Base-by-base conservation (phyloP, 192 early-diverging fungal genomes). In the Haplosporangium gracile region DNA sequence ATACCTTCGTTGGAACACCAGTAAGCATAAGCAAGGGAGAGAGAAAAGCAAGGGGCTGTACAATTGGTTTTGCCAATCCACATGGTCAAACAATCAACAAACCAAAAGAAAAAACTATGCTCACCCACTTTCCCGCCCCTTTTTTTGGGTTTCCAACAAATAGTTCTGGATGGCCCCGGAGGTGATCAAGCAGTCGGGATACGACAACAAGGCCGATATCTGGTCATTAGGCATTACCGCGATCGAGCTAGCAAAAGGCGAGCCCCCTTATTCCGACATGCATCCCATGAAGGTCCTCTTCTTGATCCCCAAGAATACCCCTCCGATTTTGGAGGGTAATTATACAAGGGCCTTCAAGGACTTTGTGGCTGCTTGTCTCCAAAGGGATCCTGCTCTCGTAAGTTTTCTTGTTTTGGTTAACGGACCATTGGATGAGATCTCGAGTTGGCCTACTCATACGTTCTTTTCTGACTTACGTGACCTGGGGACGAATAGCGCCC, bases 211-310 rank as follows among this genome's bases (percentile, higher is more conserved):
- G 79, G 98, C 98, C 0, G 98, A 99, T 90, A 98, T 99, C n/a
- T 99, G 98, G 98, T 97, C 95, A 34, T 89, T 98, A 43, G 98
- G 98, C 0, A 98, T 99, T 77, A 99, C 98, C 8, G 97, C 97
- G 0, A 97, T 99, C 51, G 98, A 99, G 89, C 88, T 99, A 18
- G 97, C 97, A 9, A 97, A 97, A 72, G 97, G 97, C 15, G 91
- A 95, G 80, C 97, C 99, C 26, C 99, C 98, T 40, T 95, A 97
- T 73, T 96, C 97, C 15, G 96, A 99, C 75, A 92, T 97, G 88
- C 97, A 97, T 79, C 97, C 98, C 13, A 97, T 99, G 96, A 95
- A 97, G 87, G 98, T 97, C 13, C 88, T 99, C 40, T 98, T 99
- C 81, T 89, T 97, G 51, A 99, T 99, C 76, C 97, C 97, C 42